Evolutionary conservation across 192 early-diverging fungal species (phyloP), one percentile per base, ranked within the genome.

Genomic region (Linnemannia exigua): DNA sequence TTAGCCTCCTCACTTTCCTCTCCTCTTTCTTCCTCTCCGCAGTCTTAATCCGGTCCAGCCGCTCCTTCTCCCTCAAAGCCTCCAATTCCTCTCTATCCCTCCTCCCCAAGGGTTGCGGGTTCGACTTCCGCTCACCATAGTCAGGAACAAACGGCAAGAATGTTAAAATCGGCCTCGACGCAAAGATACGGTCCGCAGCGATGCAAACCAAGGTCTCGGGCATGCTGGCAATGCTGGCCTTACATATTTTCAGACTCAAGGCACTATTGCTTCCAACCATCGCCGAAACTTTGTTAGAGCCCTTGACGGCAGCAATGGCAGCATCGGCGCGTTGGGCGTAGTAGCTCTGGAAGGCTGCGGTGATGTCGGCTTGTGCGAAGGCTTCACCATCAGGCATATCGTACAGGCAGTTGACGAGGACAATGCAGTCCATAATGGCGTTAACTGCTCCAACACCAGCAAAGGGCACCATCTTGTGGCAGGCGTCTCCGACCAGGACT

Each of bases 271-370:
- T 20, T 8, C 68, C 44, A 5, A 80, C 31, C 28, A 80, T 67
- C 2, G 72, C n/a, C 2, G 71, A 66, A 31, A 74, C 71, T 37
- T 80, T 71, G 15, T 36, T 47, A 16, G 79, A 76, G 0, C 67
- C 75, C 58, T 73, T 76, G 70, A 82, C 81, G n/a, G 81, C 81
- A 4, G 81, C 74, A 0, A 46, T 58, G 16, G 81, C 81, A 22
- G 47, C 33, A 14, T 77, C 69, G 75, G n/a, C 15, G 14, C 81
- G 81, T 20, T 63, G 68, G 5, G 81, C 74, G 28, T 76, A 76
- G 48, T 82, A 82, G 17, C 35, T 31, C 22, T 77, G 81, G 33
- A 82, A 82, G 47, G 81, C 81, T 22, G 28, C 31, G 12, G 74
- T 73, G 25, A 82, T 77, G 54, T 82, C 75, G 3, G 48, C 70